Base-by-base conservation (phyloP, 768 basidiomycete genomes). In the Amyloporia xantha region DNA sequence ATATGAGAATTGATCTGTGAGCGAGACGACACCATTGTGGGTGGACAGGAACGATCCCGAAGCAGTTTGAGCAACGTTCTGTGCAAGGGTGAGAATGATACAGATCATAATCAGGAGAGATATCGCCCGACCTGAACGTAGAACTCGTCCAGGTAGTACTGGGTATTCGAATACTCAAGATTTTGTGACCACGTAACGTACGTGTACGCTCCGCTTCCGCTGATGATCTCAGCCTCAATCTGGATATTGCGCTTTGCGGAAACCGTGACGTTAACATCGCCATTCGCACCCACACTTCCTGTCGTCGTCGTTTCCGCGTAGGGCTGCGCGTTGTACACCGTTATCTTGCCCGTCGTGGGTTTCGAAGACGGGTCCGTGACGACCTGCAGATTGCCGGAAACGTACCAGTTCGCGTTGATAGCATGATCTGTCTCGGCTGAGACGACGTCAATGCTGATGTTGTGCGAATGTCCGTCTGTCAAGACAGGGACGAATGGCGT, bases 331-430 rank as follows among this genome's bases (percentile, higher is more conserved):
- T 73, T 64, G 56, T 87, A 84, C 7, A 58, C 56, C 0, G 74
- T 80, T 49, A 90, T 86, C 24, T 69, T 73, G 24, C 88, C 88
- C 1, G 78, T 86, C 2, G 88, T 89, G 3, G 71, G 83, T 58
- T 69, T 67, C 1, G 70, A 65, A 25, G 86, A 85, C 6, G 77
- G 62, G 59, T 87, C 84, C 1, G 78, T 80, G 51, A 82, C 64
- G 41, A 86, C 81, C 61, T 90, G 86, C 5, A 91, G 62, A 33
- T 69, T 60, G 10, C 74, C 88, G 3, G 85, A 86, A 23, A 89
- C 78, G 59, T 78, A 86, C 89, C 88, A 91, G 59, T 88, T 89
- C 52, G 77, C 72, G 44, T 83, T 74, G 57, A 84, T 78, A n/a
- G 71, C 66, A 50, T 82, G 84, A 56, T 82, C 71, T 5, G 62